A percentile compares a stretch with the other conserved stretches of the same genome.
phyloP scores from a whole-genome alignment of 108 stramenopile species.

The Seminavis robusta region DNA sequence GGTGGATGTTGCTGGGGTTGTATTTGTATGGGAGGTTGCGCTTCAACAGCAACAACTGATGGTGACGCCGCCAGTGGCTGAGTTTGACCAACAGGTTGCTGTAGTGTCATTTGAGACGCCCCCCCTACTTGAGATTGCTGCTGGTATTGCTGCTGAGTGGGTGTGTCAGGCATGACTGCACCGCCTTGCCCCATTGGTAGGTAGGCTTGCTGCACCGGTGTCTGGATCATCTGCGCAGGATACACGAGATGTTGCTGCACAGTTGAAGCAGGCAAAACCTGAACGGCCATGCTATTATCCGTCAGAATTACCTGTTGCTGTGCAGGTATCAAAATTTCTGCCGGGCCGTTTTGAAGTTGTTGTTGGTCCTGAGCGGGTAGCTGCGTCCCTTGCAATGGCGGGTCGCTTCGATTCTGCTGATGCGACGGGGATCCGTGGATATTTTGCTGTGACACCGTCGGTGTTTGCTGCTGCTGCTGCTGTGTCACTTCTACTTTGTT shows the following conservation, averaged over 20 bases:
- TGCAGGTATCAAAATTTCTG: no score
- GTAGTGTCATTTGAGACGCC: background rate
- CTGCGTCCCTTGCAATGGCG: background rate
- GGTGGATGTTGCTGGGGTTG: background rate
- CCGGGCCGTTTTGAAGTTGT: constrained; percentile 1
- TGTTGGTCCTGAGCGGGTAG: background rate
- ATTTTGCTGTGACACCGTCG: background rate
- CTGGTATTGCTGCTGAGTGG: background rate
- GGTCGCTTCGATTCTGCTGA: background rate
- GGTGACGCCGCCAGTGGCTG: no score
- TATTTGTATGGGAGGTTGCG: no score
- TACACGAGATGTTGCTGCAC: background rate
- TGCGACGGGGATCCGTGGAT: background rate
- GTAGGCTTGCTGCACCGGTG: background rate
- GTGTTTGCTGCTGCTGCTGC: constrained; percentile 1
- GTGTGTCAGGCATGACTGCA: background rate
- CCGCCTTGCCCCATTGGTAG: no score
- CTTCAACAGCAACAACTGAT: no score
- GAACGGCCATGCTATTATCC: background rate
- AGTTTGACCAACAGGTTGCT: background rate
- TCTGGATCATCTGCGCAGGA: background rate
- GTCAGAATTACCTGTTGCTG: background rate
- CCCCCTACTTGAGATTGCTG: background rate
- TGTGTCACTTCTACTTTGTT: background rate
- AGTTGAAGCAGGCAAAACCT: background rate